phyloP scores from a whole-genome alignment of 129 eudicot species.

The Oenanthe sinensis region DNA sequence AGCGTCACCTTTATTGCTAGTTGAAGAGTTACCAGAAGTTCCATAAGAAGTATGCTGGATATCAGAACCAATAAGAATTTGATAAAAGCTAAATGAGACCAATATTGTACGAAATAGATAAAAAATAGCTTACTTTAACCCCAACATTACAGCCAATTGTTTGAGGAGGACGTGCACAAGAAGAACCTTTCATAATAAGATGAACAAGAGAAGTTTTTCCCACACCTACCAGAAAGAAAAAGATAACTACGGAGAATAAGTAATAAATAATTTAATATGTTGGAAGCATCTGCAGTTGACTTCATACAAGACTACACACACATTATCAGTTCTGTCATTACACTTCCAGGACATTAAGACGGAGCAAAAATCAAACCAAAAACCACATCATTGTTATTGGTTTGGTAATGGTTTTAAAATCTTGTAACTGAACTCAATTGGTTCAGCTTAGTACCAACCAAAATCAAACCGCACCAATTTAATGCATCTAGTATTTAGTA shows the following conservation, averaged over 20 bases:
- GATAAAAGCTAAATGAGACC: not conserved
- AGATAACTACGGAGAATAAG: not conserved
- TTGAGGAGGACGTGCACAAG: conserved; percentile 62
- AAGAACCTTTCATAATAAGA: conserved; percentile 71
- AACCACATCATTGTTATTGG: not conserved
- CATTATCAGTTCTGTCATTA: not conserved
- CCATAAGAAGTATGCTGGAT: conserved; percentile 75
- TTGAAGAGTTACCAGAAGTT: conserved; percentile 69
- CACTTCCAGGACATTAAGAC: not conserved
- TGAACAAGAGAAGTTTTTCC: conserved; percentile 95
- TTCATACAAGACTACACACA: not conserved
- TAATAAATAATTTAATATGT: not conserved
- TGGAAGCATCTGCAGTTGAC: not conserved
- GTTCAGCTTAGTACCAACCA: not conserved
- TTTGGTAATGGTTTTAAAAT: not conserved
- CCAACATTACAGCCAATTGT: conserved; percentile 80
- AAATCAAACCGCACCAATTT: not conserved
- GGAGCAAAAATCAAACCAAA: not conserved
- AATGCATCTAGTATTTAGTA: no score
- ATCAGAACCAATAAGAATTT: conserved; percentile 12
- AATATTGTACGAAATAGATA: not conserved
- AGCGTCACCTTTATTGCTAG: conserved; percentile 57
- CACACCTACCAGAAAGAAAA: conserved; percentile 46
- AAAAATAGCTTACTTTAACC: conserved; percentile 50
- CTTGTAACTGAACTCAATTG: not conserved